phyloP scores from a whole-genome alignment of 371 early-diverging fungal genomes.

The Umbelopsis sp. region DNA sequence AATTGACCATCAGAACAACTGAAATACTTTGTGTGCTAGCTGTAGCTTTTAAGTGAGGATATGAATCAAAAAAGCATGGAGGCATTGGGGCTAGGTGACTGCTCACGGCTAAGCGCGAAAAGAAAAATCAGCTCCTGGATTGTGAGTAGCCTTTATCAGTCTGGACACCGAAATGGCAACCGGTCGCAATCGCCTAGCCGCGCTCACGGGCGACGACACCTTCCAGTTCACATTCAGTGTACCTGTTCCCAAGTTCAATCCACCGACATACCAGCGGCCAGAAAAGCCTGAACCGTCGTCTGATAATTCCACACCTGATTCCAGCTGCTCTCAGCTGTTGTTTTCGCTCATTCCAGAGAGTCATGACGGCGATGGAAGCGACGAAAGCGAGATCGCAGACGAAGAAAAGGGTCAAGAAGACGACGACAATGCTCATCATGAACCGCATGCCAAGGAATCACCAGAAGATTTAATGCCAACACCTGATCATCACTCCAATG shows the following conservation, averaged over 20 bases:
- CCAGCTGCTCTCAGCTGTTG: neutral
- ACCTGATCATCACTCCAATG: neutral
- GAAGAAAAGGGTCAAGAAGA: neutral
- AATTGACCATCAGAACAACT: too few relatives aligned
- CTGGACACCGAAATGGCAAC: slow-evolving; percentile 10
- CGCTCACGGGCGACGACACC: neutral
- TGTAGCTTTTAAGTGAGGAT: too few relatives aligned
- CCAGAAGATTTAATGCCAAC: neutral
- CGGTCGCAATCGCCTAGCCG: neutral
- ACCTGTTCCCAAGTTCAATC: slow-evolving; percentile 3
- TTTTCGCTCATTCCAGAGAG: slow-evolving; percentile 12
- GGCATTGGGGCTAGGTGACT: neutral
- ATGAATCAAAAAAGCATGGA: too few relatives aligned
- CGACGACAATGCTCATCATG: neutral
- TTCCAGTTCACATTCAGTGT: slow-evolving; percentile 15
- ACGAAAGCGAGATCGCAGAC: slow-evolving; percentile 3
- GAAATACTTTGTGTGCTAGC: too few relatives aligned
- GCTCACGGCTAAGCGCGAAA: neutral
- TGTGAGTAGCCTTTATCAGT: too few relatives aligned
- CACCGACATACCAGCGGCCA: neutral
- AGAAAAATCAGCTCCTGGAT: neutral
- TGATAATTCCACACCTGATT: slow-evolving; percentile 13
- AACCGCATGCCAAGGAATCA: neutral
- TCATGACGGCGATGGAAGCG: slow-evolving; percentile 4
- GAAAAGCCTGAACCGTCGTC: slow-evolving; percentile 6